These are phyloP conservation scores for Eimeria tenella DNA, from an alignment of 169 alveolate genomes.

Conservation along the genomic window DNA sequence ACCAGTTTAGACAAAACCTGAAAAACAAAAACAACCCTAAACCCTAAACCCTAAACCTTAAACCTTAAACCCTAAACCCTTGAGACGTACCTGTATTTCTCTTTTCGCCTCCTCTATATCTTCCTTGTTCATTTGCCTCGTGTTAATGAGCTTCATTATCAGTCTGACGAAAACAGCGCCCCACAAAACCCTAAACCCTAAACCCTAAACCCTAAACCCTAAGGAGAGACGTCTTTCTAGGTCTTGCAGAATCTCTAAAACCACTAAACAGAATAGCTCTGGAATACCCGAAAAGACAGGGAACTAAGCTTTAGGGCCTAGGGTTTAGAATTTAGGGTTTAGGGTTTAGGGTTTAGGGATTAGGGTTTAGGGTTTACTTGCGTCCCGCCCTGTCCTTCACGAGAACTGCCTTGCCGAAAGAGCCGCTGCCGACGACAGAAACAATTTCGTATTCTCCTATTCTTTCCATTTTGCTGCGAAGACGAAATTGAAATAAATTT, in stretches of 20 bases:
- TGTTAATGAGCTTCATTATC: slow-evolving; percentile 77
- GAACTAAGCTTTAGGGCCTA: too few relatives aligned
- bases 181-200: neutral
- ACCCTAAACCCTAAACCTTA: neutral
- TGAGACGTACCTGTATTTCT: slow-evolving; percentile 60
- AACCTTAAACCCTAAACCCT: neutral
- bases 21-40: neutral
- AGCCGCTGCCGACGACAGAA: slow-evolving; percentile 79
- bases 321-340: too few relatives aligned
- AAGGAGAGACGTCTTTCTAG: too few relatives aligned
- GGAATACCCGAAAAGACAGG: too few relatives aligned
- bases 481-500: too few relatives aligned
- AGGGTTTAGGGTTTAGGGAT: too few relatives aligned
- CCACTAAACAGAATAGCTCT: too few relatives aligned
- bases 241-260: too few relatives aligned
- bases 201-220: too few relatives aligned
- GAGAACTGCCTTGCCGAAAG: slow-evolving; percentile 78
- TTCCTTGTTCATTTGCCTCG: slow-evolving; percentile 68
- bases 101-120: slow-evolving; percentile 77
- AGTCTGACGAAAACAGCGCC: neutral
- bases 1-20: slow-evolving; percentile 75
- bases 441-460: slow-evolving; percentile 75
- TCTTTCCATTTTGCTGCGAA: neutral
- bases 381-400: slow-evolving; percentile 69
- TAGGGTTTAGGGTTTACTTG: too few relatives aligned